Base-by-base conservation (phyloP, 2,329 filamentous ascomycete species). In the Xenoacremonium recifei region DNA sequence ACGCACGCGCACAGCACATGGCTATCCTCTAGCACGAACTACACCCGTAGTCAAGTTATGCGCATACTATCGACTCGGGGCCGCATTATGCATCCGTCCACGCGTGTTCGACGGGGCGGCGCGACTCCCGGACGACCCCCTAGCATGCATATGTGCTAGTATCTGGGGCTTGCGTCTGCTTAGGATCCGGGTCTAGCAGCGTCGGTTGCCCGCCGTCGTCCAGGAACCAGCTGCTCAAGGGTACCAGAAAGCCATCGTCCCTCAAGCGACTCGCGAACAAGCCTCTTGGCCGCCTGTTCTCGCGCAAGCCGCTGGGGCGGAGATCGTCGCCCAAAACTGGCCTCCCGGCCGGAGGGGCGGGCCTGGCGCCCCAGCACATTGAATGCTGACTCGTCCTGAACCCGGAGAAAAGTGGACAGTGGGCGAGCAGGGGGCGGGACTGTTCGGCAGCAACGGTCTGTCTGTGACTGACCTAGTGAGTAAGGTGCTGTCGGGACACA, bases 171-270 rank as follows among this genome's bases (percentile, higher is more conserved):
- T 47, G 52, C 27, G n/a, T 39, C 20, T 51, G 48, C 39, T 37
- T 45, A 55, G 58, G 57, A 51, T 41, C 60, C 59, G 56, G 55
- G 53, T 53, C 47, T 56, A 59, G 57, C 47, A 40, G 45, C 45
- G 45, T 59, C 55, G 60, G 62, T 57, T 59, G 59, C 59, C n/a
- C 58, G 60, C 52, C 49, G 44, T 52, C 16, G 43, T 47, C 47
- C 47, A 54, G 42, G 40, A 42, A 49, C 48, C 39, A 53, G 35
- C 51, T 38, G 27, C 32, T 32, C 31, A 18, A 38, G 31, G 30
- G 52, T 48, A 40, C 40, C 49, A 37, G 42, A 38, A 42, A 44
- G 39, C 42, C 39, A 44, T 54, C 45, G 21, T 47, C 51, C n/a
- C n/a, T 47, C 50, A 58, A 57, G 42, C 41, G 45, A 58, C 46